These are phyloP conservation scores for Gracilaria caudata DNA, from an alignment of 23 red algal species.

Conservation along the genomic window DNA sequence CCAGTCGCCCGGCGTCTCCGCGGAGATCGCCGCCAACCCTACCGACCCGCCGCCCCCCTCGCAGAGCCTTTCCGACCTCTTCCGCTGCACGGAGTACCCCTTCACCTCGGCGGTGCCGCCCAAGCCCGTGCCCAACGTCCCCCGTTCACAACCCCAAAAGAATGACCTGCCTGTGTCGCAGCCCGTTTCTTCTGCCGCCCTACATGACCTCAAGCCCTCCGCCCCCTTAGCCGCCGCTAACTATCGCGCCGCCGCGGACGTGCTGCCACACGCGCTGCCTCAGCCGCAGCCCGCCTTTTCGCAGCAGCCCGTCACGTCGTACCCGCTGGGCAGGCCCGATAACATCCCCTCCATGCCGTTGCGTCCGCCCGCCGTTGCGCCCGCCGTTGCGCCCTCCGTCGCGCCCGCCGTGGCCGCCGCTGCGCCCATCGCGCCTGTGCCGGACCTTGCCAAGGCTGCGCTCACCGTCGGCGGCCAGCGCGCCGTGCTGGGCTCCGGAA, in stretches of 20 bases:
- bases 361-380: neutral
- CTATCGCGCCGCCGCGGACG: neutral
- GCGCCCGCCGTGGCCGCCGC: neutral
- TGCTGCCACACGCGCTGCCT: neutral
- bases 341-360: neutral
- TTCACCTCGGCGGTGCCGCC: constrained; percentile 30
- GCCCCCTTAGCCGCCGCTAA: neutral
- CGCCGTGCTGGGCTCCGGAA: constrained; percentile 45
- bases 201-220: neutral
- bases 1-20: constrained; percentile 57
- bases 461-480: constrained; percentile 38
- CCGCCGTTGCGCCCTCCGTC: neutral
- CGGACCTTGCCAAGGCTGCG: constrained; percentile 21
- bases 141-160: neutral
- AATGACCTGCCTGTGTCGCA: neutral
- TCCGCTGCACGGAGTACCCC: constrained; percentile 48
- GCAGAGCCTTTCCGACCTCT: constrained; percentile 48
- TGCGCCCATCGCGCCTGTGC: constrained; percentile 25
- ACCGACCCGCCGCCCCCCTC: constrained; percentile 17
- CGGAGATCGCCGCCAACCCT: constrained; percentile 40
- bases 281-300: neutral
- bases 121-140: constrained; percentile 6
- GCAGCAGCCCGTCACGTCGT: constrained; percentile 4
- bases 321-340: neutral
- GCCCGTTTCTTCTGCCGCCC: neutral